Evolutionary conservation across 345 rosid genomes (phyloP).

Genomic region (Nephelium lappaceum): DNA sequence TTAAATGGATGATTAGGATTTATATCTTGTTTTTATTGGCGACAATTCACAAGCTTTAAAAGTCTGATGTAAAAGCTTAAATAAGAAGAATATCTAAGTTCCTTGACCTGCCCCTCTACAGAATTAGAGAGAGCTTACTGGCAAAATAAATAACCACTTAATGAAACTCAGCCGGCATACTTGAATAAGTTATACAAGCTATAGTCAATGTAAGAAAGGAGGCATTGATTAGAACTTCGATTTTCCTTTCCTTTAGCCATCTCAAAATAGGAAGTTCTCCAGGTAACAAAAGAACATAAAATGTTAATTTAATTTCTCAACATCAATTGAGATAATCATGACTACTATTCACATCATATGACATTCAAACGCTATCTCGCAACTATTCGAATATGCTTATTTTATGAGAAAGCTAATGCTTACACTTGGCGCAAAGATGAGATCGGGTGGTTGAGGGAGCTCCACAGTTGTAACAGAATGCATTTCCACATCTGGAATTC

Average conservation of each 20-base stretch:
- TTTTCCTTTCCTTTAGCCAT: neutral
- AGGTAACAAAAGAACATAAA: neutral
- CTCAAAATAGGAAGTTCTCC: neutral
- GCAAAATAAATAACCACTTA: no score
- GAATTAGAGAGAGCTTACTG: no score
- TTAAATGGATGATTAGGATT: no score
- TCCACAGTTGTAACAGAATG: constrained; percentile 56
- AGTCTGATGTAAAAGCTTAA: no score
- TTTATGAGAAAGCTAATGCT: constrained; percentile 6
- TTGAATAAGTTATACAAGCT: neutral
- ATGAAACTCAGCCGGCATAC: no score
- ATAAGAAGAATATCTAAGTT: no score
- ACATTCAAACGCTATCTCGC: neutral
- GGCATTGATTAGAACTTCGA: neutral
- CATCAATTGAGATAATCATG: neutral
- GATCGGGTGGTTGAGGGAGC: neutral
- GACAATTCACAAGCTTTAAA: no score
- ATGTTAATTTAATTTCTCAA: neutral
- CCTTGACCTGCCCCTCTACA: no score
- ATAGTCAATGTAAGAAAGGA: neutral
- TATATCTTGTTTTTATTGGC: no score
- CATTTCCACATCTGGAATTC: constrained; percentile 44
- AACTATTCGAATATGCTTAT: neutral
- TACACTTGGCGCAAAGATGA: constrained; percentile 34
- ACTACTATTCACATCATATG: neutral